A percentile compares a stretch with the other conserved stretches of the same genome.
These are phyloP conservation scores for Arthrinium puccinioides DNA, from an alignment of 2,329 filamentous ascomycete species.

Conservation along the genomic window DNA sequence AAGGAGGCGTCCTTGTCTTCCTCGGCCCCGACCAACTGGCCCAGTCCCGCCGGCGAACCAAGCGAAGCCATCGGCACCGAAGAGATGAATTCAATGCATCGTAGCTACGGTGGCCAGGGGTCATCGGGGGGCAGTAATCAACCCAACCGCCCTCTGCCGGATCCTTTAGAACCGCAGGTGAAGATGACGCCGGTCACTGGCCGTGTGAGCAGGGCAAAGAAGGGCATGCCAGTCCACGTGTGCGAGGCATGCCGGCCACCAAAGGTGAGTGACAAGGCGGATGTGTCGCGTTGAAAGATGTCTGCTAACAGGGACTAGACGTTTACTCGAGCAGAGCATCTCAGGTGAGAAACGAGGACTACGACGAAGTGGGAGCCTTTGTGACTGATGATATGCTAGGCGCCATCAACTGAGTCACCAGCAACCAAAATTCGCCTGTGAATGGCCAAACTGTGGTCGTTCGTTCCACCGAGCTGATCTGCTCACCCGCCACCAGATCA, in stretches of 20 bases:
- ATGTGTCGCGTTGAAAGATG: not conserved
- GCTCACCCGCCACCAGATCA: slow-evolving; percentile 46
- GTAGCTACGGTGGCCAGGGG: slow-evolving; percentile 22
- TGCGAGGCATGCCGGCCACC: slow-evolving; percentile 44
- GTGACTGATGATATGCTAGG: slow-evolving; percentile 23
- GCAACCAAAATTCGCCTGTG: slow-evolving; percentile 44
- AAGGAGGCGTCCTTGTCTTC: slow-evolving; percentile 16
- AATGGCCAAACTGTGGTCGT: slow-evolving; percentile 45
- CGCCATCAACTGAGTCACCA: slow-evolving; percentile 55
- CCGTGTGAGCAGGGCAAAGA: slow-evolving; percentile 51
- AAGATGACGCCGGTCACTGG: slow-evolving; percentile 50
- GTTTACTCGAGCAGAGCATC: slow-evolving; percentile 55
- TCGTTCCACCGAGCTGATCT: slow-evolving; percentile 53
- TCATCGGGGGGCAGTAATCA: slow-evolving; percentile 23
- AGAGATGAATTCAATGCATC: slow-evolving; percentile 31
- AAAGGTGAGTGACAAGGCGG: slow-evolving; percentile 32
- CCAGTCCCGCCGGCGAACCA: slow-evolving; percentile 23
- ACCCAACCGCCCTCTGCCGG: slow-evolving; percentile 34
- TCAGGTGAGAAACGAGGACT: slow-evolving; percentile 36
- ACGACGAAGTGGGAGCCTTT: too few species aligned
- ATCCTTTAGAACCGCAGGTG: slow-evolving; percentile 29
- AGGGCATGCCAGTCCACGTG: slow-evolving; percentile 49
- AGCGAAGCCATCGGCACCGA: slow-evolving; percentile 42
- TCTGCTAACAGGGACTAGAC: slow-evolving; percentile 34
- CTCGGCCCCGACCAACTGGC: slow-evolving; percentile 19